Percentiles rank a stretch among this genome's conserved stretches.
Conservation (phyloP, 257 asterid genomes). For the Hygrophila difformis region DNA sequence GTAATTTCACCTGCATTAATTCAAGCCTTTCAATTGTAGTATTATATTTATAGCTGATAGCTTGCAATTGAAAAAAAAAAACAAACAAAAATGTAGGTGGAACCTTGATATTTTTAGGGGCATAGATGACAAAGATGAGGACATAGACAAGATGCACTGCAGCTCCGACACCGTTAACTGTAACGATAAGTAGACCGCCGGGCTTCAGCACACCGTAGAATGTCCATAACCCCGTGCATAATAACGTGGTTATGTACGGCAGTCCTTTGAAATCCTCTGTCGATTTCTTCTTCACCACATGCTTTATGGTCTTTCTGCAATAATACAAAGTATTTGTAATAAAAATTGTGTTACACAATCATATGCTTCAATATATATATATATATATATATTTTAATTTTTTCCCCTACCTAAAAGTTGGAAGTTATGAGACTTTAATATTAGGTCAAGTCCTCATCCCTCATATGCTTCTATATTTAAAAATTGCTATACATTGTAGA, state of each 20-base stretch:
- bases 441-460: too few species aligned
- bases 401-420: too few species aligned
- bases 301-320: conserved; percentile 34
- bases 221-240: conserved; percentile 39
- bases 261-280: conserved; percentile 40
- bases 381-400: too few species aligned
- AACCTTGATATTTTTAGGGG: conserved; percentile 44
- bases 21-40: not conserved
- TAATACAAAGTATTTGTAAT: too few species aligned
- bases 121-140: conserved; percentile 42
- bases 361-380: too few species aligned
- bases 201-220: conserved; percentile 56
- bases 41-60: not conserved
- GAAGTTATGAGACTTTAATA: too few species aligned
- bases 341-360: too few species aligned
- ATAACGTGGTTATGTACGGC: conserved; percentile 36
- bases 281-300: conserved; percentile 41
- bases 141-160: conserved; percentile 46
- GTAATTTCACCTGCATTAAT: conserved; percentile 27
- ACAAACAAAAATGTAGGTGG: too few species aligned
- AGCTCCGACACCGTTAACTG: conserved; percentile 62
- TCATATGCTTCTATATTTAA: too few species aligned
- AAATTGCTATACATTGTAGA: too few species aligned
- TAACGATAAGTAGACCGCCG: conserved; percentile 44
- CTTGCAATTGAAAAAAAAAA: not conserved